Conservation (phyloP, 306 rosid genomes). For the Senna tora region DNA sequence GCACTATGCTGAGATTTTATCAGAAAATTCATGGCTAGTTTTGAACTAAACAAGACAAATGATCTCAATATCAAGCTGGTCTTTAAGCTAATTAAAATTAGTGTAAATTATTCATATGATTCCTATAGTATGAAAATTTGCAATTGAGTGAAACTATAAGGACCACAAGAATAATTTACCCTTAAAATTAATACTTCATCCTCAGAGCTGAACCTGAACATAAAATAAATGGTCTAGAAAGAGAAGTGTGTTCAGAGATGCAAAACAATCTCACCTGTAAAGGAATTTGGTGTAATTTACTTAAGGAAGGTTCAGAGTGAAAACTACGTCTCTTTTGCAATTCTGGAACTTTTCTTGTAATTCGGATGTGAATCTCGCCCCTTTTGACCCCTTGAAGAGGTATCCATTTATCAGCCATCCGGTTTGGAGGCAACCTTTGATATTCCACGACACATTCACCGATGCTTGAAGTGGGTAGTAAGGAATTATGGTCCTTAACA, state of each 20-base stretch:
- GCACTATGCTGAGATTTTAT: not conserved
- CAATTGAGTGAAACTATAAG: no score
- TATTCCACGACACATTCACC: conserved; percentile 81
- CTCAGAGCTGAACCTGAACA: not conserved
- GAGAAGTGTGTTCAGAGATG: not conserved
- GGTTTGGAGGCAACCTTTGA: conserved; percentile 74
- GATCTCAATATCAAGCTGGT: not conserved
- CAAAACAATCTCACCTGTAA: conserved; percentile 55
- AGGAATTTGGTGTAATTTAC: conserved; percentile 64
- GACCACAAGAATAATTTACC: no score
- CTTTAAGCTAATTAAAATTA: not conserved
- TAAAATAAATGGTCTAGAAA: no score
- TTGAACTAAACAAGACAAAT: not conserved
- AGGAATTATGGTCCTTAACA: conserved; percentile 77
- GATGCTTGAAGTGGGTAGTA: conserved; percentile 64
- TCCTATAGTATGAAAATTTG: no score
- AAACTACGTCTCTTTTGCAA: conserved; percentile 41
- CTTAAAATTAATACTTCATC: not conserved
- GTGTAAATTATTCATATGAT: no score
- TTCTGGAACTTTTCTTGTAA: conserved; percentile 71
- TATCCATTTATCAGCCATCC: conserved; percentile 78
- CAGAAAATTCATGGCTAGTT: no score
- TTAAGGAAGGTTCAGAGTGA: conserved; percentile 55
- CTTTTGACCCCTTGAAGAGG: conserved; percentile 80
- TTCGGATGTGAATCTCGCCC: conserved; percentile 76